Evolutionary conservation across 2,329 filamentous ascomycete genomes (phyloP), one percentile per base, ranked within the genome.

Genomic region (Cladosporium austrohemisphaericum): DNA sequence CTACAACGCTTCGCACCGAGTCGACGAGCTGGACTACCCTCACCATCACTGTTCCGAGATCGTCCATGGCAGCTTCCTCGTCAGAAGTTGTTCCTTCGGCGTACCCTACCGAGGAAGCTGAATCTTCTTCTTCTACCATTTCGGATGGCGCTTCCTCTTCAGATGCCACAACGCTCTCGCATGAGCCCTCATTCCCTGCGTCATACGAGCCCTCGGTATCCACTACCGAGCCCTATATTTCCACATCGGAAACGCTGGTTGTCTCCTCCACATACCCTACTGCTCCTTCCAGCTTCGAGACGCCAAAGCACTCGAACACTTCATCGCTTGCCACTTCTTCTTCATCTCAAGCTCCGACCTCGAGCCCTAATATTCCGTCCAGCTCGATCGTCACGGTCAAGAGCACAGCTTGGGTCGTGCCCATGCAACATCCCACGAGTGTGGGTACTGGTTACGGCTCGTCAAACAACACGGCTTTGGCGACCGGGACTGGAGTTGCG

Each of bases 151-250:
- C n/a, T n/a, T n/a, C n/a, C n/a, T n/a, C n/a, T n/a, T n/a, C n/a
- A n/a, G n/a, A n/a, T n/a, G n/a, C n/a, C n/a, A n/a, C n/a, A n/a
- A n/a, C n/a, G n/a, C n/a, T n/a, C n/a, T n/a, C n/a, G n/a, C n/a
- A n/a, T n/a, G n/a, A n/a, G n/a, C n/a, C n/a, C n/a, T n/a, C n/a
- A n/a, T n/a, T n/a, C n/a, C n/a, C n/a, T n/a, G n/a, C 25, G 3
- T 31, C 38, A n/a, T 19, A 14, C 14, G 38, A 41, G 25, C 38
- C 31, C 20, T 41, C 38, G 25, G 38, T 20, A 41, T 31, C 38
- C 38, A 41, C 38, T 3, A 23, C 16, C n/a, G 25, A 41, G 38
- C 25, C 38, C 38, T 41, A 41, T 26, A 29, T 41, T 23, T 35
- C 19, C 29, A 19, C 29, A 35, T 45, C 41, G 41, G 32, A 33